A percentile compares a stretch with the other conserved stretches of the same genome.
Conservation (phyloP, 1,284 basidiomycete species). For the Sparassis latifolia region DNA sequence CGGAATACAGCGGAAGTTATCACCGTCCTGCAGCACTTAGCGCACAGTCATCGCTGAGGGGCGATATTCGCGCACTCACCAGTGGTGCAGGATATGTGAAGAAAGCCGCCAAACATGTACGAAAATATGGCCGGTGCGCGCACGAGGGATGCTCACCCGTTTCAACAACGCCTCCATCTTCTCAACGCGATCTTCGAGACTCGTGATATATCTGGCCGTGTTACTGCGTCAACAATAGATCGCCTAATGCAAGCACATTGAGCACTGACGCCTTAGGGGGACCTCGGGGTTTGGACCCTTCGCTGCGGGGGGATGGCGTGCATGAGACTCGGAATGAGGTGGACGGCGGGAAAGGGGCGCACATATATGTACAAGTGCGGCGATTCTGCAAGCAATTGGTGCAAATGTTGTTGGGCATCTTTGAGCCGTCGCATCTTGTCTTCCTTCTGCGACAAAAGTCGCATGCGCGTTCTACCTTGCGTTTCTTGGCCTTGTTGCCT, state of each 20-base stretch:
- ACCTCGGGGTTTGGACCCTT: slow-evolving; percentile 73
- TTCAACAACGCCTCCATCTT: slow-evolving; percentile 64
- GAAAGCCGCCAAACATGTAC: no score
- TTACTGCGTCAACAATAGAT: no score
- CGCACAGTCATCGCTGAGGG: no score
- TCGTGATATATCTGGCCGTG: slow-evolving; percentile 58
- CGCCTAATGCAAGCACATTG: slow-evolving; percentile 1
- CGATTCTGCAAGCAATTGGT: slow-evolving; percentile 65
- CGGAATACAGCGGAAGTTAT: no score
- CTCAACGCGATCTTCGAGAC: slow-evolving; percentile 71
- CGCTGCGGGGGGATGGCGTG: slow-evolving; percentile 32
- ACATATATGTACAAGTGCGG: slow-evolving; percentile 71
- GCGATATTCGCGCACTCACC: no score
- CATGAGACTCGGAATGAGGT: not conserved
- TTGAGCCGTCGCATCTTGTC: slow-evolving; percentile 65
- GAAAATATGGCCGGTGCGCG: no score
- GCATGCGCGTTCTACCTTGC: slow-evolving; percentile 64
- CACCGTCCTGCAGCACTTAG: no score
- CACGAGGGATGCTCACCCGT: slow-evolving; percentile 40
- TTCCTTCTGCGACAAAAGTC: slow-evolving; percentile 64
- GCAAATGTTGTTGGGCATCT: slow-evolving; percentile 53
- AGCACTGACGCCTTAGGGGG: slow-evolving; percentile 75
- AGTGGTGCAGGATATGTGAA: no score
- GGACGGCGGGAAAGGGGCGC: slow-evolving; percentile 21
- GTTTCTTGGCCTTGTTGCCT: slow-evolving; percentile 34